Evolutionary conservation across 305 asterid species (phyloP).

Genomic region (Petunia hybrid): DNA sequence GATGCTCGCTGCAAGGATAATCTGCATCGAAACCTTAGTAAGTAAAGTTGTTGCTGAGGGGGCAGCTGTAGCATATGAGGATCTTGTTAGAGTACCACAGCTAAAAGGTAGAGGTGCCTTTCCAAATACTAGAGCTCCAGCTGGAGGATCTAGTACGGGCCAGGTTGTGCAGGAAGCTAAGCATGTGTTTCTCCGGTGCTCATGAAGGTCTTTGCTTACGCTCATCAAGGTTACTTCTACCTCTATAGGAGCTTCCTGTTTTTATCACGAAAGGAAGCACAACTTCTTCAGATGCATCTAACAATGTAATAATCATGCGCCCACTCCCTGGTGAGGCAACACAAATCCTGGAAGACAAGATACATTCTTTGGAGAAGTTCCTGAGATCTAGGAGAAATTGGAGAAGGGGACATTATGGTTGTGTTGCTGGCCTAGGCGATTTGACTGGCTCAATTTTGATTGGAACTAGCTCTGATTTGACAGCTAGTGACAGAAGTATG

Average conservation of each 20-base stretch:
- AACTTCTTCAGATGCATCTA: slow-evolving; percentile 57
- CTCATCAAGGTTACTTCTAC: slow-evolving; percentile 90
- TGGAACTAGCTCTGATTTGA: slow-evolving; percentile 77
- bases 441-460: slow-evolving; percentile 87
- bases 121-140: slow-evolving; percentile 81
- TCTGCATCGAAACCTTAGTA: slow-evolving; percentile 66
- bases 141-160: slow-evolving; percentile 99
- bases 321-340: slow-evolving; percentile 84
- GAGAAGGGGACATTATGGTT: slow-evolving; percentile 94
- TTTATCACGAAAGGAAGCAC: slow-evolving; percentile 72
- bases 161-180: slow-evolving; percentile 98
- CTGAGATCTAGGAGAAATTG: slow-evolving; percentile 86
- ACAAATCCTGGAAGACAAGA: slow-evolving; percentile 91
- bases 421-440: slow-evolving; percentile 96
- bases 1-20: slow-evolving; percentile 89
- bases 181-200: slow-evolving; percentile 96
- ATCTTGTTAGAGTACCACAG: slow-evolving; percentile 96
- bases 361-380: slow-evolving; percentile 88
- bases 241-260: slow-evolving; percentile 98
- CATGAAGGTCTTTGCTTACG: slow-evolving; percentile 94
- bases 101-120: slow-evolving; percentile 94
- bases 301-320: slow-evolving; percentile 72
- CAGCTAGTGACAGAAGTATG: slow-evolving; percentile 81
- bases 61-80: slow-evolving; percentile 99
- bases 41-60: slow-evolving; percentile 84